Percentiles rank a stretch among this genome's conserved stretches.
Conservation (phyloP, 495 filamentous ascomycete genomes). For the Neurospora discreta region DNA sequence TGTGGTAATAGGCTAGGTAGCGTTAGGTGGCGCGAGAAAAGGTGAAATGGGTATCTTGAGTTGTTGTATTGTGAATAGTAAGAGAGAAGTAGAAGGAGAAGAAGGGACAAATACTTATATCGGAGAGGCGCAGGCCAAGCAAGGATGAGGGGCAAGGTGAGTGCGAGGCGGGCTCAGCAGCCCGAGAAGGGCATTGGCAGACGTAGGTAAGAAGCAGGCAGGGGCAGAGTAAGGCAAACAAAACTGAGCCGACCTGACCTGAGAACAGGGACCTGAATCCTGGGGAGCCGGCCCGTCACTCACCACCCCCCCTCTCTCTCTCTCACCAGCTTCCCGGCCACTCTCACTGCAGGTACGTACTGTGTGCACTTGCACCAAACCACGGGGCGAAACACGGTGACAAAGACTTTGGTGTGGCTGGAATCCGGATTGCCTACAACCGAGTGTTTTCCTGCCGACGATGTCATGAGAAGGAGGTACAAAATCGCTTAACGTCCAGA, state of each 20-base stretch:
- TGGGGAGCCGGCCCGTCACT: background rate
- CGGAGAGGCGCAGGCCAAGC: background rate
- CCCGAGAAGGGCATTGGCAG: background rate
- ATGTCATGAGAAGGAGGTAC: background rate
- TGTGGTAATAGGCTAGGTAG: background rate
- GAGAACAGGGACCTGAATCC: background rate
- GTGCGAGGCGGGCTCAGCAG: background rate
- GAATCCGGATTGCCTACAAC: background rate
- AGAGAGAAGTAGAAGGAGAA: background rate
- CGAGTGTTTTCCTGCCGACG: background rate
- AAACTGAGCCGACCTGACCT: background rate
- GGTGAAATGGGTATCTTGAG: background rate
- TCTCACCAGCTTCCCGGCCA: background rate
- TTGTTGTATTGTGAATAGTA: background rate
- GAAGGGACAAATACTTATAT: background rate
- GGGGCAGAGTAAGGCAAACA: background rate
- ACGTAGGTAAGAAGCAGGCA: background rate
- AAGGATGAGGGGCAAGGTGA: background rate
- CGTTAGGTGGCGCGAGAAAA: background rate
- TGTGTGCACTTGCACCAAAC: background rate
- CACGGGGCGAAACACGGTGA: background rate
- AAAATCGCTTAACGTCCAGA: background rate
- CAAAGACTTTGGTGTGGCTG: background rate
- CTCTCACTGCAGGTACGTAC: background rate
- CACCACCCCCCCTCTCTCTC: background rate